Evolutionary conservation across 2,329 filamentous ascomycete genomes (phyloP), one percentile per base, ranked within the genome.

Genomic region (Xylariaceae sp.): DNA sequence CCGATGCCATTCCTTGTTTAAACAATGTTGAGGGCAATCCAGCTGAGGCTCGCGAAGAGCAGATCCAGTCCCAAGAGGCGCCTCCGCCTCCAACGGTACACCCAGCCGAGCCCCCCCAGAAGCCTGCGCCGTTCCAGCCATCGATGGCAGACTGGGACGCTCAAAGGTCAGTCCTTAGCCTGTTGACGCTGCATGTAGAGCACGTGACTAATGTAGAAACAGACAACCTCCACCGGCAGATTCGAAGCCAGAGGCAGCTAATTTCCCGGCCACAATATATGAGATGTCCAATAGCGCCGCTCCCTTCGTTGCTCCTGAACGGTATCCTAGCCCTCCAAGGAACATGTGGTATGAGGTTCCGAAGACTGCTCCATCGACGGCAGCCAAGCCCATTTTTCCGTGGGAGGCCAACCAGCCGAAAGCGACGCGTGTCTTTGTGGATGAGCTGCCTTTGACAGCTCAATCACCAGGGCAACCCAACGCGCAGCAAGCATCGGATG

Each of bases 291-390:
- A 78, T 45, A 86, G 91, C 64, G 74, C 76, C 16, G 67, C 81
- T 25, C 81, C 87, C 8, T 97, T 94, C 67, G 77, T 88, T 43
- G 80, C 91, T 23, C 91, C 91, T 16, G 67, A 72, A 48, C 76
- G 79, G 42, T 93, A 95, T 59, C 88, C 91, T 3, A 87, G 88
- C 60, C 88, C 89, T 16, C 89, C 91, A 0, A 86, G 78, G 64
- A 79, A 91, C 60, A 91, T 95, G 88, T 93, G 85, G 76, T 95
- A 93, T 63, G 74, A 92, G 57, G 78, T 94, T 27, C 90, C 90
- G 5, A 80, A 76, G 52, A 76, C 79, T 47, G 72, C 73, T 16
- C 58, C 61, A n/a, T 55, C 76, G 35, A 73, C 82, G 53, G 77
- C 71, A 49, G 78, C 83, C 12, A 76, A 77, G 38, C 76, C 83